Base-by-base conservation (phyloP, 257 asterid species). In the Scutellaria barbata region DNA sequence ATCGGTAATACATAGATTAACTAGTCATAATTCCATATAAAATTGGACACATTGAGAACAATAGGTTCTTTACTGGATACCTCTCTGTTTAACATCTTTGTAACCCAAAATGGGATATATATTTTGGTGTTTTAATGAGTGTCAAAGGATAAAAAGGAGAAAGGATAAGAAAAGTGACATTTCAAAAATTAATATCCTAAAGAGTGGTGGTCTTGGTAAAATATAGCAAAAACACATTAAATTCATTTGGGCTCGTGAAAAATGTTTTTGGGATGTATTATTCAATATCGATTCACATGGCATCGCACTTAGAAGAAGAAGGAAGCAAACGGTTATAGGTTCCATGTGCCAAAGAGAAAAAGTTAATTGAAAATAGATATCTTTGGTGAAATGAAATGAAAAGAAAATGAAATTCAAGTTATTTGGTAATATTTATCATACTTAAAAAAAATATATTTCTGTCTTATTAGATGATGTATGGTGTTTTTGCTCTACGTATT, bases 241-340 rank as follows among this genome's bases (percentile, higher is more conserved):
- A 50, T 33, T 48, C 10, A 48, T 33, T 66, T 47, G 46, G 59
- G 16, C 71, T 47, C 60, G 71, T 66, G 71, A 66, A 66, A 48
- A 66, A 66, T 66, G 59, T 66, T 66, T 66, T 66, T 66, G 71
- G 18, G 59, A 48, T 66, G 71, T 25, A 66, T 30, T 18, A 7
- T 8, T 12, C 25, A 30, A n/a, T 57, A 12, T 65, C 39, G 12
- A 30, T 13, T 65, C 71, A 66, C 71, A 48, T 66, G 71, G 71
- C 59, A n/a, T 14, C 12, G 40, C 57, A 12, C 25, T 11, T 22
- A 46, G 13, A 46, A 64, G 12, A 3, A 51, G 30, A 22, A 43
- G 30, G 14, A 30, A 65, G 52, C 58, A 65, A 65, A 47, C 16
- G 56, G 56, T 65, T 39, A 48, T 14, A 8, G 10, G n/a, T 46